Percentiles rank a stretch among this genome's conserved stretches.
phyloP scores from a whole-genome alignment of 2,329 filamentous ascomycete species.

The Colletotrichum sp. region DNA sequence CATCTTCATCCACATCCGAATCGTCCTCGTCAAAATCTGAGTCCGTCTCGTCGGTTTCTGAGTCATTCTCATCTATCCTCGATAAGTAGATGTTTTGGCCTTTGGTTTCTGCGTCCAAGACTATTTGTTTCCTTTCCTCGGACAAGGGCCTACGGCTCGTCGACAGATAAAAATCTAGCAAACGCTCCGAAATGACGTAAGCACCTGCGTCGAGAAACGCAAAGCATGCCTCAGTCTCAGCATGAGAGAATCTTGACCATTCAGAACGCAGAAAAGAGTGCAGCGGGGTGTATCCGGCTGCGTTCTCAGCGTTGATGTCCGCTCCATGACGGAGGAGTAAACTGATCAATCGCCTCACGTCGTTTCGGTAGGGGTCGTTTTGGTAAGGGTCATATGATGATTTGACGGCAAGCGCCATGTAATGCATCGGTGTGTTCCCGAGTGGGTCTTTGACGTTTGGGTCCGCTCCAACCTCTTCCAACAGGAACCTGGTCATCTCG shows the following conservation, averaged over 20 bases:
- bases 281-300: background rate
- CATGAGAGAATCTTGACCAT: background rate
- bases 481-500: background rate
- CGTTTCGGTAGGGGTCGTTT: background rate
- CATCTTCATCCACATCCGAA: background rate
- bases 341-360: background rate
- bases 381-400: background rate
- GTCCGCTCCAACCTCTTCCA: background rate
- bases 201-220: background rate
- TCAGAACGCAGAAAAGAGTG: background rate
- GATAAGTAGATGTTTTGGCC: background rate
- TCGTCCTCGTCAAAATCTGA: background rate
- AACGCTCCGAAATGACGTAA: background rate
- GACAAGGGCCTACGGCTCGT: background rate
- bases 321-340: background rate
- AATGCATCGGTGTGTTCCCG: background rate
- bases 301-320: background rate
- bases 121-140: background rate
- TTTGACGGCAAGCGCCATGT: background rate
- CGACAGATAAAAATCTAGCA: background rate
- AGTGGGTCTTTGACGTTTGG: background rate
- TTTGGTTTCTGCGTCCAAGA: background rate
- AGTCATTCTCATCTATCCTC: background rate
- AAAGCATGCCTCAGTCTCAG: background rate
- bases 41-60: background rate